These are phyloP conservation scores for Penicillium coprophilum DNA, from an alignment of 495 filamentous ascomycete species.

Conservation along the genomic window DNA sequence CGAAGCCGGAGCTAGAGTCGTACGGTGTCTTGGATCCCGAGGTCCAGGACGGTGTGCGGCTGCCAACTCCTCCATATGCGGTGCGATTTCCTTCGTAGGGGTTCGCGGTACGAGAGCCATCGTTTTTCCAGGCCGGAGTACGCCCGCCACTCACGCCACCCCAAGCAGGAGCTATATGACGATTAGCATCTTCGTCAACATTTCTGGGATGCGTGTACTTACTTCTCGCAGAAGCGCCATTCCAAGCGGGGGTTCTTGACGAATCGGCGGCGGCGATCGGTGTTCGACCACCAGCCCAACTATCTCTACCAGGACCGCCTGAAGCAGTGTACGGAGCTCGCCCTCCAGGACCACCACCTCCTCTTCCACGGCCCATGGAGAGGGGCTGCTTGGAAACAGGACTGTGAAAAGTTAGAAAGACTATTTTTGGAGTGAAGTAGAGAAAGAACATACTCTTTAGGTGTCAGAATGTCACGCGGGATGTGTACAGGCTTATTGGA, in stretches of 20 bases:
- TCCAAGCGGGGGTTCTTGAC: slow-evolving; percentile 72
- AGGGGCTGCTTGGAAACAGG: slow-evolving; percentile 71
- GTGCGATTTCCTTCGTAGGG: slow-evolving; percentile 80
- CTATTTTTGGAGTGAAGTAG: background rate
- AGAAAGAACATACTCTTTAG: slow-evolving; percentile 66
- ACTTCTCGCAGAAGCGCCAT: slow-evolving; percentile 54
- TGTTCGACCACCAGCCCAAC: slow-evolving; percentile 64
- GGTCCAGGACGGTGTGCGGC: slow-evolving; percentile 56
- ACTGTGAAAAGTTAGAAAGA: slow-evolving; percentile 31
- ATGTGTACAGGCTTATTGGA: slow-evolving; percentile 85
- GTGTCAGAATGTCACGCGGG: slow-evolving; percentile 69
- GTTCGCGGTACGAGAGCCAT: slow-evolving; percentile 71
- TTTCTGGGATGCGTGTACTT: slow-evolving; percentile 30
- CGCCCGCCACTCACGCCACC: slow-evolving; percentile 56
- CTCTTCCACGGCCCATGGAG: slow-evolving; percentile 58
- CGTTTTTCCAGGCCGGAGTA: slow-evolving; percentile 75
- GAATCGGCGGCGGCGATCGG: slow-evolving; percentile 58
- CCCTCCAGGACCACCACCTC: slow-evolving; percentile 39
- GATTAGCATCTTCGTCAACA: slow-evolving; percentile 14
- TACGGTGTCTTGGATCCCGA: slow-evolving; percentile 73
- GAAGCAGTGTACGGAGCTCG: slow-evolving; percentile 48
- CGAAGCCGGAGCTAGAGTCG: slow-evolving; percentile 57
- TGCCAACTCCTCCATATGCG: slow-evolving; percentile 58
- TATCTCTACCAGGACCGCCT: slow-evolving; percentile 36
- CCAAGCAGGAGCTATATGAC: slow-evolving; percentile 57